These are phyloP conservation scores for Coniella lustricola DNA, from an alignment of 2,329 filamentous ascomycete genomes.

Conservation along the genomic window DNA sequence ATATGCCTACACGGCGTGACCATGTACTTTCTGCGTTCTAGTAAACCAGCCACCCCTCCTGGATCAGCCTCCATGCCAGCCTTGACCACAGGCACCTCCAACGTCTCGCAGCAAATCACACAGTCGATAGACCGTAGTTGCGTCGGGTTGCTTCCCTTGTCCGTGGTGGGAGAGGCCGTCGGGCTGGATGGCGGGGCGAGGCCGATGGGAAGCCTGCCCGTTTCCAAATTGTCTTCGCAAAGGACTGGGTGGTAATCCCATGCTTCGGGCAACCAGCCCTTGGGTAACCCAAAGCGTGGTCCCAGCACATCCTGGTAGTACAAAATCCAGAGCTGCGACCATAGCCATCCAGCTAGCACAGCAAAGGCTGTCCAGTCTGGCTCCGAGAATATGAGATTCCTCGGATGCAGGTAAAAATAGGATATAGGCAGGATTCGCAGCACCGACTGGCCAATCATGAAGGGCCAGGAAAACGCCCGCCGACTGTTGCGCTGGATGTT, in stretches of 20 bases:
- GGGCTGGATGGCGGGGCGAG: slow-evolving; percentile 35
- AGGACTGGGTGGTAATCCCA: slow-evolving; percentile 96
- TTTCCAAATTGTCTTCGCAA: slow-evolving; percentile 73
- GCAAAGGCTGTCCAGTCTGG: slow-evolving; percentile 60
- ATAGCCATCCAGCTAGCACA: slow-evolving; percentile 69
- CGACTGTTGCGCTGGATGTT: slow-evolving; percentile 89
- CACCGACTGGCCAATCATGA: slow-evolving; percentile 75
- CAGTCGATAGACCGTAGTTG: slow-evolving; percentile 65
- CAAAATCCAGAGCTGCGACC: slow-evolving; percentile 77
- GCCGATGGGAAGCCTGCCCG: slow-evolving; percentile 74
- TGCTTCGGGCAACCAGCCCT: slow-evolving; percentile 60
- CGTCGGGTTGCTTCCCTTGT: slow-evolving; percentile 19
- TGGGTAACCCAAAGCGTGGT: slow-evolving; percentile 76
- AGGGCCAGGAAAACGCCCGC: slow-evolving; percentile 84
- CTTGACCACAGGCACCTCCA: slow-evolving; percentile 78
- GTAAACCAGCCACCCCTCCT: slow-evolving; percentile 55
- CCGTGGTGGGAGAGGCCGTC: slow-evolving; percentile 25
- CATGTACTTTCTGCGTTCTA: slow-evolving; percentile 85
- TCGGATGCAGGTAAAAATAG: slow-evolving; percentile 73
- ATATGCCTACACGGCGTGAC: slow-evolving; percentile 95
- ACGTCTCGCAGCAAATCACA: slow-evolving; percentile 85
- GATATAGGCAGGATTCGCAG: slow-evolving; percentile 72
- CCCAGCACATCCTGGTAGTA: slow-evolving; percentile 77
- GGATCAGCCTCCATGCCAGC: slow-evolving; percentile 44
- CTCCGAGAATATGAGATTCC: slow-evolving; percentile 75